Evolutionary conservation across 352 stramenopile species (phyloP), one percentile per base, ranked within the genome.

Genomic region (Phytophthora pisi): DNA sequence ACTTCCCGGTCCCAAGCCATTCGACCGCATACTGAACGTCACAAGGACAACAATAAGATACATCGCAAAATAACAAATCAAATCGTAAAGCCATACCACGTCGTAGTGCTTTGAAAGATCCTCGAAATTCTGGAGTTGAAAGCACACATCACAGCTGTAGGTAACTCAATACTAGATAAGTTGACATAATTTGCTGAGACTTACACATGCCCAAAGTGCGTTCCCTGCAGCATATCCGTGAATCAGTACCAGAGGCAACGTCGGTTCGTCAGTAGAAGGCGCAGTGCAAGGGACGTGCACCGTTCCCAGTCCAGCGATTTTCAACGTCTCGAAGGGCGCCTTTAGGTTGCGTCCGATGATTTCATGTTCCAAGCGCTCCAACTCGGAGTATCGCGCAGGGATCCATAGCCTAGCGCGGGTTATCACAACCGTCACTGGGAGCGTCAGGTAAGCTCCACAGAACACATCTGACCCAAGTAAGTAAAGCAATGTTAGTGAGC

Each of bases 141-240:
- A 55, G 23, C 30, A 49, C 16, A 40, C 51, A 11, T 51, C 45
- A 47, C 11, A 3, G 30, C 7, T 49, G 8, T 49, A 3, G 11
- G 6, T 23, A 11, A 18, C 51, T 51, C n/a, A 72, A 54, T 36
- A 66, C 6, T 16, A 59, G 16, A 0, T 16, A 15, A 16, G 5
- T 43, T n/a, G 36, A 16, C 9, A 43, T 43, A 8, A 43, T n/a
- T 43, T 43, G 2, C 9, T 47, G 8, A 38, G 43, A 85, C 75
- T 51, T 72, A 86, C 80, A 52, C 80, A 89, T 28, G 84, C 77
- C 84, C 84, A 91, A 13, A 92, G 74, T 5, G 70, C 84, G 40
- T 92, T 92, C 28, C 82, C 84, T 9, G 73, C 81, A 4, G 80
- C 84, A 36, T 80, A 92, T 28, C 82, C 82, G 50, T 91, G 84